Base-by-base conservation (phyloP, 192 early-diverging fungal species). In the Coemansia sp. region DNA sequence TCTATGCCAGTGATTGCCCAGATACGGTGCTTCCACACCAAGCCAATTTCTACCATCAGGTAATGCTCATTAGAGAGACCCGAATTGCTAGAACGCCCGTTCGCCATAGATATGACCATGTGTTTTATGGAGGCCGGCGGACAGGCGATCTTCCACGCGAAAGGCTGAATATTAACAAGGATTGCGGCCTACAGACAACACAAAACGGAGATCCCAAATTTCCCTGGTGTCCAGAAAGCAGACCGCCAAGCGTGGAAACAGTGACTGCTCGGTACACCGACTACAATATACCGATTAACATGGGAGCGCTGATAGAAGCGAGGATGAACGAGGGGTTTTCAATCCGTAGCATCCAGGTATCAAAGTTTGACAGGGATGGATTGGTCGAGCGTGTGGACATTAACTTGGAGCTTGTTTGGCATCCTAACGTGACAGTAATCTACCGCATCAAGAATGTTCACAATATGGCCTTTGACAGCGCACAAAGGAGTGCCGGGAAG, bases 371-470 rank as follows among this genome's bases (percentile, higher is more conserved):
- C 61, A 79, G 49, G 65, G 73, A 71, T n/a, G 68, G 61, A 40
- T 14, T 61, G 14, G 49, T 64, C 11, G 76, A 91, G 75, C 79
- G 85, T 20, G 81, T 90, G n/a, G 76, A 77, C 32, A 80, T 92
- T 51, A 86, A 79, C n/a, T 76, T 94, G 76, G 81, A 87, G 19
- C 63, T 92, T 51, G 82, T 87, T 11, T 92, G 90, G 90, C 85
- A 90, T 41, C 90, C 91, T 9, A 90, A 91, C 68, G 85, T 94
- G 45, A 90, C 86, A 1, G 80, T 94, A 13, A 86, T 92, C 50
- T 94, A 94, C 75, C 82, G 85, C 61, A 87, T 92, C 44, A 87
- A 82, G 40, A 84, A 79, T 65, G 67, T 68, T 38, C 63, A 79
- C 42, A 68, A 76, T 25, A 16, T 50, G 12, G 53, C 57, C 40